Percentiles rank a stretch among this genome's conserved stretches.
phyloP scores from a whole-genome alignment of 306 rosid genomes.

The Erythrophleum fordii region DNA sequence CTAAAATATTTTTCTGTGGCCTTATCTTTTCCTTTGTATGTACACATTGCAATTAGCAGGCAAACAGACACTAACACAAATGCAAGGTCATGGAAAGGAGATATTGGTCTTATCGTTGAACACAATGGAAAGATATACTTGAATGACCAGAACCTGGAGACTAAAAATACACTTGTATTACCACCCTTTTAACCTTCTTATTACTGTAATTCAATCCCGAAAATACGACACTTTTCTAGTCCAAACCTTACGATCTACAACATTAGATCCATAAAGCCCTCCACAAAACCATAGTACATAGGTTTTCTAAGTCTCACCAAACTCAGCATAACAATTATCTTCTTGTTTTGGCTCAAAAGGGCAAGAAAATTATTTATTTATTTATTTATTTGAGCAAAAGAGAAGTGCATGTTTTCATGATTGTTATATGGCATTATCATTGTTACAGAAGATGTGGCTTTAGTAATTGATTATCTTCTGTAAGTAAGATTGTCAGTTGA shows the following conservation, averaged over 20 bases:
- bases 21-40: background rate
- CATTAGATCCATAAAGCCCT: slow-evolving; percentile 1
- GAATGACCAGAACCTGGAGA: background rate
- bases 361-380: background rate
- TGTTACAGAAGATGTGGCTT: slow-evolving; percentile 27
- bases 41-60: background rate
- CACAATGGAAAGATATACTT: background rate
- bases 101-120: slow-evolving; percentile 6
- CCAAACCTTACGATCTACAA: background rate
- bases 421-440: slow-evolving; percentile 11
- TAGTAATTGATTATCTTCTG: slow-evolving; percentile 23
- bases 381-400: background rate
- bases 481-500: slow-evolving; percentile 30
- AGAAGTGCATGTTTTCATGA: slow-evolving; percentile 3
- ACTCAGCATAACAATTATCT: slow-evolving; percentile 23
- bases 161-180: background rate
- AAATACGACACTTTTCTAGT: background rate
- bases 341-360: background rate
- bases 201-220: background rate
- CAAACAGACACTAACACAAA: background rate
- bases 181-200: background rate
- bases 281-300: background rate
- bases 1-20: background rate
- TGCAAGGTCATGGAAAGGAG: slow-evolving; percentile 21
- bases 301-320: slow-evolving; percentile 17